Evolutionary conservation across 345 rosid genomes (phyloP).

Genomic region (Populus tremula): DNA sequence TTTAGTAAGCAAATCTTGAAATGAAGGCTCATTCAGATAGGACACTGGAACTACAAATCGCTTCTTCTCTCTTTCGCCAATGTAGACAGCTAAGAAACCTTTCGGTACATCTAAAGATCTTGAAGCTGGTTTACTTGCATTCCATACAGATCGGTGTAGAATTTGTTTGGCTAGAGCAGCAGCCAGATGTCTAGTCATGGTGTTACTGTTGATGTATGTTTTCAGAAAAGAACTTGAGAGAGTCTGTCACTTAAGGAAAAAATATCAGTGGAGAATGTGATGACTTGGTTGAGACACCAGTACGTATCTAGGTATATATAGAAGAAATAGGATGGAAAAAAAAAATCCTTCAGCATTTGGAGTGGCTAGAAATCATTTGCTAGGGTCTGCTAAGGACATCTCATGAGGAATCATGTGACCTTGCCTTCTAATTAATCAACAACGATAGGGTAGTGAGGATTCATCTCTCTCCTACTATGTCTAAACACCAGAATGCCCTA

Average conservation of each 20-base stretch:
- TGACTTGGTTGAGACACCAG: not conserved
- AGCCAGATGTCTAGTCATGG: not conserved
- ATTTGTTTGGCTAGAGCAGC: slow-evolving; percentile 13
- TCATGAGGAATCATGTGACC: slow-evolving; percentile 5
- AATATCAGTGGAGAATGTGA: not conserved
- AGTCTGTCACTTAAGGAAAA: not conserved
- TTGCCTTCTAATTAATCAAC: slow-evolving; percentile 5
- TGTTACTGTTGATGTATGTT: not conserved
- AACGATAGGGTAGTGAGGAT: not conserved
- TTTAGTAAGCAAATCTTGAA: slow-evolving; percentile 25
- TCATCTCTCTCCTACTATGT: not conserved
- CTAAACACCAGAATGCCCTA: not conserved
- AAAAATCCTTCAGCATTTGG: not conserved
- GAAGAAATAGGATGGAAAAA: not conserved
- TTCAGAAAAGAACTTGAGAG: not conserved
- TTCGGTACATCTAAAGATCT: slow-evolving; percentile 30
- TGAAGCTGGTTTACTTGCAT: not conserved
- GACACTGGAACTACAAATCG: slow-evolving; percentile 42
- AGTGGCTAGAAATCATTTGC: not conserved
- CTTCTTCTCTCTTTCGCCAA: slow-evolving; percentile 39
- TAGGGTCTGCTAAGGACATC: not conserved
- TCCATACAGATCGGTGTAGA: not conserved
- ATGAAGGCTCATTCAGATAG: slow-evolving; percentile 39
- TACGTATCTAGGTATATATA: not conserved
- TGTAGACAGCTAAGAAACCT: slow-evolving; percentile 44